phyloP scores from a whole-genome alignment of 345 rosid genomes.

The Brassica cretica region DNA sequence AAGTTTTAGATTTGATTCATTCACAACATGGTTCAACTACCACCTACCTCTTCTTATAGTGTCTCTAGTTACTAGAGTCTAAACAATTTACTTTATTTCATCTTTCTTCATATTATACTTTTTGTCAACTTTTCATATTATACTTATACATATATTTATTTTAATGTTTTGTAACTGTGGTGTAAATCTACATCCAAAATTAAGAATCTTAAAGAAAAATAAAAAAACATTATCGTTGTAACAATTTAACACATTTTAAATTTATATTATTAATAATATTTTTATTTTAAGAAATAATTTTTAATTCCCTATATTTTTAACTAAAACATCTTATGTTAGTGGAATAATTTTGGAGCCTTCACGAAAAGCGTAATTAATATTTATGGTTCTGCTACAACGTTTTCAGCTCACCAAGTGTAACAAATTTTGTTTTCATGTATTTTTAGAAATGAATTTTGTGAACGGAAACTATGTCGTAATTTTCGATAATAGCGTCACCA shows the following conservation, averaged over 20 bases:
- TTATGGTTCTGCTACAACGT: not conserved
- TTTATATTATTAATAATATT: not conserved
- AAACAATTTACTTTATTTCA: slow-evolving; percentile 29
- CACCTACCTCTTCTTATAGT: slow-evolving; percentile 47
- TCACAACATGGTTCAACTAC: slow-evolving; percentile 67
- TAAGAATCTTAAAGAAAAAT: not conserved
- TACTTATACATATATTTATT: not conserved
- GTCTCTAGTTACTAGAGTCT: slow-evolving; percentile 9
- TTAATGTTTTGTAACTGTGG: not conserved
- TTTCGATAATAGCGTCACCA: not conserved
- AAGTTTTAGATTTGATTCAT: slow-evolving; percentile 16
- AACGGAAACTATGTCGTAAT: not conserved
- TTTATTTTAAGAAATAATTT: not conserved
- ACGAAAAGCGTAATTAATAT: not conserved
- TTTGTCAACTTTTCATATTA: not conserved
- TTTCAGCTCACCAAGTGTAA: not conserved
- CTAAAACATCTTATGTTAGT: not conserved
- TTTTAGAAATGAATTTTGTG: not conserved
- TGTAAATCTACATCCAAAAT: not conserved
- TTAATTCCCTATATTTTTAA: no score
- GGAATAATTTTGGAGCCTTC: not conserved
- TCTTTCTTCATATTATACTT: not conserved
- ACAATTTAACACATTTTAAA: not conserved
- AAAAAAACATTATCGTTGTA: not conserved
- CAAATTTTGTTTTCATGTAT: not conserved